Evolutionary conservation across 768 basidiomycete genomes (phyloP).

Genomic region (Lactifluus pinguis): DNA sequence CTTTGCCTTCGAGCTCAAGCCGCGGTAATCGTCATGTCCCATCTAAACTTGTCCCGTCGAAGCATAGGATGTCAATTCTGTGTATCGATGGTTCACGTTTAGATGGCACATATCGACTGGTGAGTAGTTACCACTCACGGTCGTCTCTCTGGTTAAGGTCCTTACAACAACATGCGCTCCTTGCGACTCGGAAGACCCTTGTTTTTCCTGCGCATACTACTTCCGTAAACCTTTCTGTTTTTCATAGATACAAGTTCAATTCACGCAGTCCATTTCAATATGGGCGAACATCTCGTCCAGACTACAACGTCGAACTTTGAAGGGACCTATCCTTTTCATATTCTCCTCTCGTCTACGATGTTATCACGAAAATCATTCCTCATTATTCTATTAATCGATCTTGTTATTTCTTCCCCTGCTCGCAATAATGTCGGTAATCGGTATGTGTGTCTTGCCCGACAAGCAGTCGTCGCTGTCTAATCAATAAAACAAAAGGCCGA

Average conservation of each 20-base stretch:
- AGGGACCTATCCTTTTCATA: neutral
- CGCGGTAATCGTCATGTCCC: too few relatives aligned
- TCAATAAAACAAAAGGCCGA: neutral
- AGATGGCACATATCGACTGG: too few relatives aligned
- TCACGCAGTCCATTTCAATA: neutral
- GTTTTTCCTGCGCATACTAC: too few relatives aligned
- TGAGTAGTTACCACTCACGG: too few relatives aligned
- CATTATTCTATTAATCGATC: conserved; percentile 37
- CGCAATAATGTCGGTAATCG: neutral
- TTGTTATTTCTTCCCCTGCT: neutral
- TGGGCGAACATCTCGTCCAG: neutral
- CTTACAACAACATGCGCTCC: too few relatives aligned
- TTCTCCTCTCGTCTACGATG: neutral
- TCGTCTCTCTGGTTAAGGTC: too few relatives aligned
- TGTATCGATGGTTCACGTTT: too few relatives aligned
- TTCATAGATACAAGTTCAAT: neutral
- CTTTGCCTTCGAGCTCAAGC: too few relatives aligned
- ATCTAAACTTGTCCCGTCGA: too few relatives aligned
- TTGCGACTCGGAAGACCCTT: too few relatives aligned
- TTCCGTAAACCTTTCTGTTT: neutral
- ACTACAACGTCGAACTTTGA: neutral
- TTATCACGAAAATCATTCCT: conserved; percentile 34
- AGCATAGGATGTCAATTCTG: too few relatives aligned
- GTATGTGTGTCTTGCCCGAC: neutral
- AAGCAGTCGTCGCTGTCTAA: neutral